Conservation (phyloP, 768 basidiomycete genomes). For the Suillus americanus region DNA sequence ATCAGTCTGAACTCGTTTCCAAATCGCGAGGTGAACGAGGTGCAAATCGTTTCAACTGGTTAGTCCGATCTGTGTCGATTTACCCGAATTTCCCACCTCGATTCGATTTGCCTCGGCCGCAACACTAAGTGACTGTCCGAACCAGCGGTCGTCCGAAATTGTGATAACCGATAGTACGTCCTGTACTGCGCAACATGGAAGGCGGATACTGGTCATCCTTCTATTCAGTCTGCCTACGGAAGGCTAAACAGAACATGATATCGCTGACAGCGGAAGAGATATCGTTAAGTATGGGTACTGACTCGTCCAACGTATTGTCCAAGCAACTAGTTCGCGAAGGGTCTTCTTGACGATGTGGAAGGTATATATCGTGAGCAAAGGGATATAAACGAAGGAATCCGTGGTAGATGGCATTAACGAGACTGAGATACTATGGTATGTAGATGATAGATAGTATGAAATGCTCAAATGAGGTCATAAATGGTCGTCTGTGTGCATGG, state of each 20-base stretch:
- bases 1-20: too few relatives aligned
- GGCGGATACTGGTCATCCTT: neutral
- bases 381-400: slow-evolving; percentile 25
- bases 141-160: too few relatives aligned
- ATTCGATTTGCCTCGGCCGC: too few relatives aligned
- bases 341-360: slow-evolving; percentile 5
- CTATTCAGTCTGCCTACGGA: neutral
- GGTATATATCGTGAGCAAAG: slow-evolving; percentile 18
- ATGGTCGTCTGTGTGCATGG: slow-evolving; percentile 26
- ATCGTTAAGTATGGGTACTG: neutral
- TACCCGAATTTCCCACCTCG: too few relatives aligned
- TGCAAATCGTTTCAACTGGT: too few relatives aligned
- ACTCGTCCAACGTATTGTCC: slow-evolving; percentile 1
- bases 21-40: too few relatives aligned
- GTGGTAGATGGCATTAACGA: slow-evolving; percentile 17
- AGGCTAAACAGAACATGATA: neutral
- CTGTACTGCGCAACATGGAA: neutral
- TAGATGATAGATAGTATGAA: slow-evolving; percentile 22
- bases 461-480: slow-evolving; percentile 21
- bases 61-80: too few relatives aligned
- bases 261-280: neutral
- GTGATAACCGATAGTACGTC: too few relatives aligned
- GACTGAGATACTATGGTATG: slow-evolving; percentile 29
- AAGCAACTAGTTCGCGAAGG: neutral
- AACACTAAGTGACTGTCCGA: too few relatives aligned